These are phyloP conservation scores for Mortierella alpina DNA, from an alignment of 192 early-diverging fungal genomes.

Conservation along the genomic window DNA sequence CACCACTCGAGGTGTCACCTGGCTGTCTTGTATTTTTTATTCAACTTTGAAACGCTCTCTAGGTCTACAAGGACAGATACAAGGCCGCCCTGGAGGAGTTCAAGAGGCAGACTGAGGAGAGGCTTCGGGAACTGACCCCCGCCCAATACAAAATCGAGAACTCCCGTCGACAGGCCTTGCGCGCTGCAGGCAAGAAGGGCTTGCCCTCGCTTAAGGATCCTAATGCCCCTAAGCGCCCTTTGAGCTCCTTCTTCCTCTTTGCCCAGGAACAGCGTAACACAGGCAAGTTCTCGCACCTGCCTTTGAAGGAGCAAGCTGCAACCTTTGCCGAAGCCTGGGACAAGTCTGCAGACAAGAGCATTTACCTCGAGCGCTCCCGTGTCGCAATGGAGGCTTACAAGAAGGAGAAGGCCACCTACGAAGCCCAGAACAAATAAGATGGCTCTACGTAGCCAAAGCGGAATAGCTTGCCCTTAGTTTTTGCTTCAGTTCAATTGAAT, in stretches of 20 bases:
- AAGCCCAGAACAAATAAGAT: constrained; percentile 7
- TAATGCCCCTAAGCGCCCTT: constrained; percentile 54
- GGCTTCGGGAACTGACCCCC: constrained; percentile 38
- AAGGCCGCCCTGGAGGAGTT: constrained; percentile 5
- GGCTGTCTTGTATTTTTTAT: neutral
- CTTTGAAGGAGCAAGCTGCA: constrained; percentile 18
- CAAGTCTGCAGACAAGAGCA: constrained; percentile 2
- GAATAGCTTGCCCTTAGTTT: neutral
- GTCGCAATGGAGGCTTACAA: constrained; percentile 9
- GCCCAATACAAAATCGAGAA: constrained; percentile 42
- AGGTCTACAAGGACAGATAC: constrained; percentile 37
- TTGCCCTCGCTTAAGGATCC: constrained; percentile 39
- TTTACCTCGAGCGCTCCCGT: neutral
- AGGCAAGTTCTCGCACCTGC: constrained; percentile 10
- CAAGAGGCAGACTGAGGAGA: constrained; percentile 21
- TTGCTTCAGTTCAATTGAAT: neutral
- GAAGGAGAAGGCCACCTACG: constrained; percentile 24
- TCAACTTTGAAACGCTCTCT: neutral
- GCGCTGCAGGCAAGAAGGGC: constrained; percentile 35
- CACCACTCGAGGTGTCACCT: no score
- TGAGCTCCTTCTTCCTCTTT: constrained; percentile 40
- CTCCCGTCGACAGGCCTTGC: constrained; percentile 33
- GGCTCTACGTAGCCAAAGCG: neutral
- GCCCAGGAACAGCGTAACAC: constrained; percentile 28
- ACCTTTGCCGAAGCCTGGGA: constrained; percentile 25